These are phyloP conservation scores for Aspergillus sojae DNA, from an alignment of 2,329 filamentous ascomycete genomes.

Conservation along the genomic window DNA sequence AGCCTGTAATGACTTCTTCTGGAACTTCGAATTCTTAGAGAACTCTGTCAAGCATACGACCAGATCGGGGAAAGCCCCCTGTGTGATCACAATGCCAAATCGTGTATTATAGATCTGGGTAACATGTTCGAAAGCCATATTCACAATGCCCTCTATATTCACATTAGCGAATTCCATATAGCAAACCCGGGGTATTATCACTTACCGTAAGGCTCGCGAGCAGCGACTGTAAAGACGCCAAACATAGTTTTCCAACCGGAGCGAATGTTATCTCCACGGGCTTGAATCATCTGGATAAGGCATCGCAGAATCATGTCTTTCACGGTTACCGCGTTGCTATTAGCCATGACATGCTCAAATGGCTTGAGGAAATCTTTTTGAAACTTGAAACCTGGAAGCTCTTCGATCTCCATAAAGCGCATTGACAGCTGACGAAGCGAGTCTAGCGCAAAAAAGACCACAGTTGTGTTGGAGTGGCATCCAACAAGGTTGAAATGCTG, in stretches of 20 bases:
- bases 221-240: conserved; percentile 94
- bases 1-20: conserved; percentile 95
- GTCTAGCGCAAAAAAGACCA: conserved; percentile 97
- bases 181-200: conserved; percentile 3
- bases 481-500: conserved; percentile 98
- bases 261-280: conserved; percentile 91
- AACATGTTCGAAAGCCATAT: conserved; percentile 95
- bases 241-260: conserved; percentile 99
- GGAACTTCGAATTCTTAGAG: conserved; percentile 97
- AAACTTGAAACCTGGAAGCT: conserved; percentile 98
- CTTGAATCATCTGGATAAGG: conserved; percentile 98
- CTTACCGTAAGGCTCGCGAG: conserved; percentile 78
- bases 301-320: conserved; percentile 98
- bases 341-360: conserved; percentile 95
- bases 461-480: conserved; percentile 92
- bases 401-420: conserved; percentile 98
- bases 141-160: conserved; percentile 80
- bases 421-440: conserved; percentile 94
- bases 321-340: conserved; percentile 85
- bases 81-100: conserved; percentile 93
- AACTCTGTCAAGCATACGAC: conserved; percentile 97
- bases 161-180: conserved; percentile 22
- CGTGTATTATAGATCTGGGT: conserved; percentile 93
- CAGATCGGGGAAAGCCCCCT: conserved; percentile 94
- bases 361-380: conserved; percentile 99